phyloP scores from a whole-genome alignment of 768 basidiomycete genomes.

The Auricularia auricula-judae region DNA sequence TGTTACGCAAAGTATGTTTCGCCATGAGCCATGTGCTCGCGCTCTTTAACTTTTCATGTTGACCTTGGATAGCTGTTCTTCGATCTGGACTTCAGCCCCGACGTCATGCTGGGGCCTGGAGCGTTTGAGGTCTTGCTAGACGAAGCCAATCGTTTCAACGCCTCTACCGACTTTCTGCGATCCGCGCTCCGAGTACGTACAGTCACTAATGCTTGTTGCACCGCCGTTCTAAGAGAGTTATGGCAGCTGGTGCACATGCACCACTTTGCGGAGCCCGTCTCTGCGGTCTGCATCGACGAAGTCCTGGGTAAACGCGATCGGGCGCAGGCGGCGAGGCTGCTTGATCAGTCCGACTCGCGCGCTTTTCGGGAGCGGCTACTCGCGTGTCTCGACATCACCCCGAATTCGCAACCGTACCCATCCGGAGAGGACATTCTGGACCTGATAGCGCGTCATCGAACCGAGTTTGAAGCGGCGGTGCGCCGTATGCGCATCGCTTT shows the following conservation, averaged over 20 bases:
- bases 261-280: constrained; percentile 54
- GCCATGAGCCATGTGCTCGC: too few species aligned
- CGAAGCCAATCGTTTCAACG: constrained; percentile 42
- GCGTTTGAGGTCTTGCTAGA: constrained; percentile 45
- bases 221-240: background rate
- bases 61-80: constrained; percentile 44
- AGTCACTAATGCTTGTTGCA: too few species aligned
- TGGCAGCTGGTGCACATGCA: constrained; percentile 52
- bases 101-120: constrained; percentile 49
- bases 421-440: constrained; percentile 15
- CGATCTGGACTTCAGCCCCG: constrained; percentile 45
- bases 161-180: constrained; percentile 45
- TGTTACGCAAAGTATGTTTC: constrained; percentile 39
- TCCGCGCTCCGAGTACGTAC: constrained; percentile 49
- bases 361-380: background rate
- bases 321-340: background rate
- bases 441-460: constrained; percentile 28
- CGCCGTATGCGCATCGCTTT: constrained; percentile 36
- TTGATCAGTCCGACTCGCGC: background rate
- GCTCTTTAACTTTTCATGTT: background rate
- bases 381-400: background rate
- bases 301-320: background rate
- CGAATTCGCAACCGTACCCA: background rate
- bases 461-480: constrained; percentile 20
- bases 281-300: background rate